Percentiles rank a stretch among this genome's conserved stretches.
These are phyloP conservation scores for Debaryomyces prosopidis DNA, from an alignment of 805 yeast species.

Conservation along the genomic window DNA sequence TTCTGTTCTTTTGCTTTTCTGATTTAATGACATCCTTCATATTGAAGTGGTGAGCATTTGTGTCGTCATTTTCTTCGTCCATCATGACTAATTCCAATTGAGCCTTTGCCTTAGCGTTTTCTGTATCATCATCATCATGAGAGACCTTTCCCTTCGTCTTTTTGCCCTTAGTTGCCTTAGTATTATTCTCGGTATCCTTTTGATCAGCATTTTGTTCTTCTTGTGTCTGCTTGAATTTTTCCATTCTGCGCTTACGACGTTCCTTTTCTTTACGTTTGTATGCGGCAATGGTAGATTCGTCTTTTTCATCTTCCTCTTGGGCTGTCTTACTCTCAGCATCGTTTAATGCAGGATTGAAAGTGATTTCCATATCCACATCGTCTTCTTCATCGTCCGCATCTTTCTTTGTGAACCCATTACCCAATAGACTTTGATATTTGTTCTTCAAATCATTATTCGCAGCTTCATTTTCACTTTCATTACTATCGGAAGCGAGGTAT, in stretches of 20 bases:
- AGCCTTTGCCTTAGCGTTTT: conserved; percentile 53
- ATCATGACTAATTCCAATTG: conserved; percentile 74
- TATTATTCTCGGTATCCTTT: not conserved
- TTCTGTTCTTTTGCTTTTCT: conserved; percentile 57
- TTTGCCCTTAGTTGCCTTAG: conserved; percentile 12
- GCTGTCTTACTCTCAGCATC: conserved; percentile 37
- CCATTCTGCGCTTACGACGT: conserved; percentile 82
- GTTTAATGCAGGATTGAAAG: conserved; percentile 85
- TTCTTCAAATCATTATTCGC: conserved; percentile 43
- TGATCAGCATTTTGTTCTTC: conserved; percentile 32
- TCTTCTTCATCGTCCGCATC: conserved; percentile 46
- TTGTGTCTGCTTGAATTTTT: conserved; percentile 64
- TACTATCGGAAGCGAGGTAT: conserved; percentile 65
- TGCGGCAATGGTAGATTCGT: conserved; percentile 75
- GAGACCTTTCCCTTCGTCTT: conserved; percentile 24
- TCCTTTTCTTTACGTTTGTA: conserved; percentile 89
- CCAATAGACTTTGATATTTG: conserved; percentile 63
- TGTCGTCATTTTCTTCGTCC: conserved; percentile 52
- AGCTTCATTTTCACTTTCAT: conserved; percentile 25
- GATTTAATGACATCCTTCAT: conserved; percentile 76
- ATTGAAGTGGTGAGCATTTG: conserved; percentile 63
- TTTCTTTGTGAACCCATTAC: conserved; percentile 31
- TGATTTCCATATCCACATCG: conserved; percentile 90
- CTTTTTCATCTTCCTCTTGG: conserved; percentile 42
- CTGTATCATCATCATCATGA: conserved; percentile 19